A percentile compares a stretch with the other conserved stretches of the same genome.
phyloP scores from a whole-genome alignment of 2,329 filamentous ascomycete genomes.

The Chrysoporthe deuterocubensis region DNA sequence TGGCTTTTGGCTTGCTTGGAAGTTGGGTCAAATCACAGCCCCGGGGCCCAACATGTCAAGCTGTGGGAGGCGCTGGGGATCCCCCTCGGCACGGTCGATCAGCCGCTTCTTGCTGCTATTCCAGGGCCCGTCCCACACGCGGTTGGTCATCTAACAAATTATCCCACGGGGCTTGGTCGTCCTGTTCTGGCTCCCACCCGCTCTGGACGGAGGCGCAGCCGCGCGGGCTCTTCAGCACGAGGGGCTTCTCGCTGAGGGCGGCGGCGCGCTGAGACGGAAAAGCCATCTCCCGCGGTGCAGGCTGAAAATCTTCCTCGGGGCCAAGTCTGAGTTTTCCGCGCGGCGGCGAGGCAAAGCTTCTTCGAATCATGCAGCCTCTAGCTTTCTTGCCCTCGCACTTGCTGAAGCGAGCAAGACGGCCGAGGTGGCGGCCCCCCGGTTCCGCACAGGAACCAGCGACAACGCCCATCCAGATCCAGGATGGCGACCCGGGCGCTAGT shows the following conservation, averaged over 20 bases:
- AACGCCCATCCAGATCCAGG: background rate
- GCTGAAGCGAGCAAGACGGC: slow-evolving; percentile 21
- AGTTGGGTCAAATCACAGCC: background rate
- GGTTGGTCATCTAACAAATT: background rate
- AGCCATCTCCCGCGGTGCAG: background rate
- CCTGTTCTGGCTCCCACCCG: background rate
- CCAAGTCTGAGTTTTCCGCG: background rate
- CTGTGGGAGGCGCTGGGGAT: background rate
- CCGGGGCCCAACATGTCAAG: background rate
- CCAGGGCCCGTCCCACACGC: background rate
- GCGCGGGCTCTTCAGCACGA: slow-evolving; percentile 9
- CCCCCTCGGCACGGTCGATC: background rate
- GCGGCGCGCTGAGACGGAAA: too few relatives aligned
- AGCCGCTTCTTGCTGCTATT: slow-evolving; percentile 13
- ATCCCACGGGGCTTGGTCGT: background rate
- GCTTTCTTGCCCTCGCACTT: slow-evolving; percentile 8
- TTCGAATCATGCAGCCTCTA: slow-evolving; percentile 17
- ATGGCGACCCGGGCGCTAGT: background rate
- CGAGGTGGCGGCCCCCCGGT: background rate
- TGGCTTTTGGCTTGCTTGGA: background rate
- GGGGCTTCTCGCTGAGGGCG: too few relatives aligned
- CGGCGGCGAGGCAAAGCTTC: slow-evolving; percentile 5
- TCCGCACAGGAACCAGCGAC: background rate
- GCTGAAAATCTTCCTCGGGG: background rate
- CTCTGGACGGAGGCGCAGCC: slow-evolving; percentile 2